phyloP scores from a whole-genome alignment of 805 yeast genomes.

The Wickerhamomyces pijperi region DNA sequence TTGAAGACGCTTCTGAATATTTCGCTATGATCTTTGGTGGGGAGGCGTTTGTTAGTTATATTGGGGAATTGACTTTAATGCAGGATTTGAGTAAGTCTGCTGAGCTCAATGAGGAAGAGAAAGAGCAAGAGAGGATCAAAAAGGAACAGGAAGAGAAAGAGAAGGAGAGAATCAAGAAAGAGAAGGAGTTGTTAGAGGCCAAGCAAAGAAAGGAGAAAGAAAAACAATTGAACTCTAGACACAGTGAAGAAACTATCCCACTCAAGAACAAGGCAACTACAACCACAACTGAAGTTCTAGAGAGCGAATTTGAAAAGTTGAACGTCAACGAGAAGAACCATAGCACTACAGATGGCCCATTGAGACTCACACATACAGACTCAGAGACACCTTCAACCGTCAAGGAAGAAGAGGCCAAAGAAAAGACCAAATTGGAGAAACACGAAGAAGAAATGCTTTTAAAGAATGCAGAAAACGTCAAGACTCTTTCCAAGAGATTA shows the following conservation, averaged over 20 bases:
- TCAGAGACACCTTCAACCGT: slow-evolving; percentile 7
- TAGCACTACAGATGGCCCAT: neutral
- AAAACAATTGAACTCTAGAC: too few species aligned
- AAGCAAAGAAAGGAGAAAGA: neutral
- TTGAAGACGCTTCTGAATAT: slow-evolving; percentile 79
- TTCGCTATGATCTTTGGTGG: slow-evolving; percentile 81
- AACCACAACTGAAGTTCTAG: neutral
- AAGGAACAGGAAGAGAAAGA: slow-evolving; percentile 10
- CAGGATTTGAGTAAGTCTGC: slow-evolving; percentile 51
- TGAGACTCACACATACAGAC: neutral
- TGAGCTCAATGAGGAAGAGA: slow-evolving; percentile 27
- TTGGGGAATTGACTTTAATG: slow-evolving; percentile 64
- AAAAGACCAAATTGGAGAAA: slow-evolving; percentile 43
- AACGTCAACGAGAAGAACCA: neutral
- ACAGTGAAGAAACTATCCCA: too few species aligned
- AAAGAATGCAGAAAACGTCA: slow-evolving; percentile 39
- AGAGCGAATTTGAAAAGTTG: neutral
- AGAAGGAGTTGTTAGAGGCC: neutral
- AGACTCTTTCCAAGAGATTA: slow-evolving; percentile 36
- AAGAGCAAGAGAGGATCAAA: slow-evolving; percentile 16
- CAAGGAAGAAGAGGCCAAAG: slow-evolving; percentile 19
- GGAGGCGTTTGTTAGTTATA: slow-evolving; percentile 65
- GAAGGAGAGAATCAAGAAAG: slow-evolving; percentile 19
- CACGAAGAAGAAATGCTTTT: slow-evolving; percentile 32
- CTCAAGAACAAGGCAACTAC: too few species aligned